Conservation (phyloP, 495 filamentous ascomycete genomes). For the Hypomontagnella submonticulosa region DNA sequence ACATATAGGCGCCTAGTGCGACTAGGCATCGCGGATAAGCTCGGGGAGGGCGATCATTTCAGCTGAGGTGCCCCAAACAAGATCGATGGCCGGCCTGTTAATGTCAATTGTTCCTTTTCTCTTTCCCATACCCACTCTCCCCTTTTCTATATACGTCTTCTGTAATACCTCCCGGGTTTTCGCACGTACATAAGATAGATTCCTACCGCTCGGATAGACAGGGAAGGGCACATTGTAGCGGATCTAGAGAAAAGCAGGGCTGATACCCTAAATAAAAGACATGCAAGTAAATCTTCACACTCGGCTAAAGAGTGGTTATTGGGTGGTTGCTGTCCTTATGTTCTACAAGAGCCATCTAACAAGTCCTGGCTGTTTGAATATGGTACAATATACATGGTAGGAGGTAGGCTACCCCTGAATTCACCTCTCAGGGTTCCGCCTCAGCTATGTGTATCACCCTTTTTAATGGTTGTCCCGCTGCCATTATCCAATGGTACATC, state of each 20-base stretch:
- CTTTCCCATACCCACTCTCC: no score
- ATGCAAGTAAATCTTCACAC: conserved; percentile 39
- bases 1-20: conserved; percentile 56
- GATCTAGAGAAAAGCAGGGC: conserved; percentile 7
- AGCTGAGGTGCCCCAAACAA: conserved; percentile 45
- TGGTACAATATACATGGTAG: conserved; percentile 42
- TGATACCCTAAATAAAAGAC: conserved; percentile 13
- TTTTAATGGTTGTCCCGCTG: conserved; percentile 8
- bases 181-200: conserved; percentile 7
- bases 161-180: neutral
- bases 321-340: conserved; percentile 34
- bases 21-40: conserved; percentile 53
- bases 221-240: conserved; percentile 4
- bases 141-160: neutral
- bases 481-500: conserved; percentile 20
- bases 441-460: conserved; percentile 16
- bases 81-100: neutral
- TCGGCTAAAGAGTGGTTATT: conserved; percentile 34
- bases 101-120: no score
- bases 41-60: conserved; percentile 63
- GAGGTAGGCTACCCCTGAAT: conserved; percentile 22
- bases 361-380: conserved; percentile 27
- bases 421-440: conserved; percentile 17
- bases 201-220: neutral
- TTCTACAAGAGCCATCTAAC: conserved; percentile 28